phyloP scores from a whole-genome alignment of 2,329 filamentous ascomycete genomes.

The Colletotrichum tropicicola region DNA sequence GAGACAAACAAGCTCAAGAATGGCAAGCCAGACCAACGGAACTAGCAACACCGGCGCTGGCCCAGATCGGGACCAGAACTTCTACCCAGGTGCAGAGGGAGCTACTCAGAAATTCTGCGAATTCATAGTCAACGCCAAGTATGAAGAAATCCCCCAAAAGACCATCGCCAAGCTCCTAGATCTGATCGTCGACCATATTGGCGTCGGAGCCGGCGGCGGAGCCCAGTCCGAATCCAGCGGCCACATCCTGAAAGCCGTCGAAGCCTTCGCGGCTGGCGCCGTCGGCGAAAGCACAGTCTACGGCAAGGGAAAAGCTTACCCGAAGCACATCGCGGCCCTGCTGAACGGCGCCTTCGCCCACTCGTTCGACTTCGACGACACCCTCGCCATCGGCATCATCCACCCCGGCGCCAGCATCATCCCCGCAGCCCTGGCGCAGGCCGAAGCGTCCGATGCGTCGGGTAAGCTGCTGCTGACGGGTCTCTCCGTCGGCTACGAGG shows the following conservation, averaged over 20 bases:
- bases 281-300: conserved; percentile 42
- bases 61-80: neutral
- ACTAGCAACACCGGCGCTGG: neutral
- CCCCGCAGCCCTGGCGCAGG: conserved; percentile 41
- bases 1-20: neutral
- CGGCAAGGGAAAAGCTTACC: conserved; percentile 40
- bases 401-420: conserved; percentile 51
- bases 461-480: conserved; percentile 16
- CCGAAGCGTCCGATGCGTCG: conserved; percentile 16
- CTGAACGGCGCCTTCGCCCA: conserved; percentile 52
- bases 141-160: neutral
- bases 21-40: neutral
- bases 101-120: conserved; percentile 5
- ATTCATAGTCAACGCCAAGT: neutral
- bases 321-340: conserved; percentile 48
- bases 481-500: conserved; percentile 38
- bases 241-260: conserved; percentile 43
- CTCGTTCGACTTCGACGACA: conserved; percentile 55
- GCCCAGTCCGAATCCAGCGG: conserved; percentile 34
- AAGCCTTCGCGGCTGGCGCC: conserved; percentile 35
- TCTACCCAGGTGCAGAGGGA: neutral
- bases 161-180: conserved; percentile 33
- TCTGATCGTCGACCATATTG: conserved; percentile 36
- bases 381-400: conserved; percentile 48
- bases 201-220: conserved; percentile 35